Evolutionary conservation across 2,329 filamentous ascomycete species (phyloP), one percentile per base, ranked within the genome.

Genomic region (Magnaporthales sp.): DNA sequence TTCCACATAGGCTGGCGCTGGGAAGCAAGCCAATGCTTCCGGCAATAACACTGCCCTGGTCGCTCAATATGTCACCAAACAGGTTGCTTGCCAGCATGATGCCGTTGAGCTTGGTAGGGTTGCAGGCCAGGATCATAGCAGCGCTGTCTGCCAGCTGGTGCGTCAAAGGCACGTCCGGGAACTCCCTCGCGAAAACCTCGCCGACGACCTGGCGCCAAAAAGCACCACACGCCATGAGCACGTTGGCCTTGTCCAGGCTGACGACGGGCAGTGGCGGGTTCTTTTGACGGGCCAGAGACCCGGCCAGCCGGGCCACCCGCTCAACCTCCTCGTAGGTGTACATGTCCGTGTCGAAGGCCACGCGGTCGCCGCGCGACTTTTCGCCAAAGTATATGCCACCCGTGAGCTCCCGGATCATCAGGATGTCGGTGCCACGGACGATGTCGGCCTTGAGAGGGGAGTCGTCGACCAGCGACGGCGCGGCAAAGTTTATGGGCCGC

Each of bases 161-260:
- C 13, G 73, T 72, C 24, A 83, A 70, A 22, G 77, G 74, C 22
- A 83, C 72, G 51, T 81, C 75, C 0, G 79, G 76, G 38, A 81
- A 81, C 66, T 81, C 80, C 11, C 71, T 74, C 27, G 75, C 73
- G 60, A 81, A 80, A 2, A 78, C 70, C 4, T 80, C 74, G 13
- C 75, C 72, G 0, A 79, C 80, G 3, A 79, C 78, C 13, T 76
- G 73, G 4, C 82, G 73, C 83, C 83, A 84, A 4, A 84, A 77
- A 2, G 83, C 74, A 4, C 79, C 78, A 62, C 76, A 83, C 0
- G 82, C 82, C 38, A 46, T 46, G 9, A 85, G 77, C 10, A 84
- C 82, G 68, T 84, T 84, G 58, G 81, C 81, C 72, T 85, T 84
- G 72, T 85, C 82, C 1, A 77, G 77, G 67, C 78, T 81, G 76